Conservation (phyloP, 257 asterid genomes). For the Ilex aquifolium region DNA sequence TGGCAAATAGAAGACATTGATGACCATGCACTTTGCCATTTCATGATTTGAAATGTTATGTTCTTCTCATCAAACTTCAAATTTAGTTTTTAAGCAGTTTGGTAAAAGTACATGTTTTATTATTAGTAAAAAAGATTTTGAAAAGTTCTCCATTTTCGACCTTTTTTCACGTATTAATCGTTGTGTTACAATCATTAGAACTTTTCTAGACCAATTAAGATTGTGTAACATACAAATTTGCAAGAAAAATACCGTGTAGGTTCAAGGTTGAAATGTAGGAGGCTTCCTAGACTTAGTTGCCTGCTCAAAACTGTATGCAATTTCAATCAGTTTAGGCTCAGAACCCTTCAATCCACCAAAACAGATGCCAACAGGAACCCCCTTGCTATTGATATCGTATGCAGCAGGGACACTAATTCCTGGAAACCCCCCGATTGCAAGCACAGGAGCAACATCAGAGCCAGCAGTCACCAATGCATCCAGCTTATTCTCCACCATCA, state of each 20-base stretch:
- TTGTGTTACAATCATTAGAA: too few relatives aligned
- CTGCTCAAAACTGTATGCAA: constrained; percentile 62
- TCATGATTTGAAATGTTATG: too few relatives aligned
- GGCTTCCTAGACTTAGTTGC: constrained; percentile 50
- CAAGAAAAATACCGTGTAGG: neutral
- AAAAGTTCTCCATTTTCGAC: too few relatives aligned
- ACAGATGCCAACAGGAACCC: constrained; percentile 56
- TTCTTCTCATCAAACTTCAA: too few relatives aligned
- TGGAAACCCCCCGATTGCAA: constrained; percentile 67
- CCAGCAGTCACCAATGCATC: constrained; percentile 54
- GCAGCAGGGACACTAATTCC: constrained; percentile 63
- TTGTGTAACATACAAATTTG: too few relatives aligned
- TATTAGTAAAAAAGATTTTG: too few relatives aligned
- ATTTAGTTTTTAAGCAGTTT: too few relatives aligned
- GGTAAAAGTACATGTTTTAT: too few relatives aligned
- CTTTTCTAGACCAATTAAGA: too few relatives aligned
- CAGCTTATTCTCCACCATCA: constrained; percentile 42
- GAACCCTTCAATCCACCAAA: constrained; percentile 64
- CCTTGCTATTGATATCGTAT: constrained; percentile 28
- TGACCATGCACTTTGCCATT: too few relatives aligned
- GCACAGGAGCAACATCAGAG: constrained; percentile 29
- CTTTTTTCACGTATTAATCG: too few relatives aligned
- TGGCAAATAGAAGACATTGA: too few relatives aligned
- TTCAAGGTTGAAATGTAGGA: constrained; percentile 21
- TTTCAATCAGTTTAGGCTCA: constrained; percentile 51